These are phyloP conservation scores for Byssoonygena ceratinophila DNA, from an alignment of 2,329 filamentous ascomycete genomes.

Conservation along the genomic window DNA sequence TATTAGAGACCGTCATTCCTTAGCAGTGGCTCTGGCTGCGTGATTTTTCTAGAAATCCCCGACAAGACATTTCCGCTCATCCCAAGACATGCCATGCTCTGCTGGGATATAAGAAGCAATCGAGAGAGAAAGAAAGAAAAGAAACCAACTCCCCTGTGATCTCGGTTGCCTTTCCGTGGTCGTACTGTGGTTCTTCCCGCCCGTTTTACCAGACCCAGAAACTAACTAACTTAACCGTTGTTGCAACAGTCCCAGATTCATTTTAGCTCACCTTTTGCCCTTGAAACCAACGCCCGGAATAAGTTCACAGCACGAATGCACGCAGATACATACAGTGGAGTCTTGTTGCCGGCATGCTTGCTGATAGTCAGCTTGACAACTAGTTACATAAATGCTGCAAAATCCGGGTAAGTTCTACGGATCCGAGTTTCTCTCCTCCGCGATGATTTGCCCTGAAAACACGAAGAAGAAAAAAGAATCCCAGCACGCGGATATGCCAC, in stretches of 20 bases:
- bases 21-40: not conserved
- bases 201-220: not conserved
- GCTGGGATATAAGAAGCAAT: no score
- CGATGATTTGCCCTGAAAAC: conserved; percentile 3
- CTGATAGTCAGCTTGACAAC: no score
- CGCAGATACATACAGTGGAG: no score
- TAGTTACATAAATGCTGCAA: not conserved
- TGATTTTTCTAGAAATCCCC: conserved; percentile 8
- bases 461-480: no score
- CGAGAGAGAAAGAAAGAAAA: not conserved
- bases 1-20: no score
- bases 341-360: not conserved
- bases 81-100: not conserved
- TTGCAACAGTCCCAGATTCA: not conserved
- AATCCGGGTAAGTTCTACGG: not conserved
- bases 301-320: no score
- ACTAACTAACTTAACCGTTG: not conserved
- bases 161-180: not conserved
- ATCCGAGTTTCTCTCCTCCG: not conserved
- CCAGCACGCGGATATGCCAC: not conserved
- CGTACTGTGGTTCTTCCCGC: not conserved
- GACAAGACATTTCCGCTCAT: not conserved
- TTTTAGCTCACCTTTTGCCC: not conserved
- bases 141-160: not conserved
- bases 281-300: not conserved